Evolutionary conservation across 1,284 basidiomycete genomes (phyloP), one percentile per base, ranked within the genome.

Genomic region (Cryptococcus jaspeensis): DNA sequence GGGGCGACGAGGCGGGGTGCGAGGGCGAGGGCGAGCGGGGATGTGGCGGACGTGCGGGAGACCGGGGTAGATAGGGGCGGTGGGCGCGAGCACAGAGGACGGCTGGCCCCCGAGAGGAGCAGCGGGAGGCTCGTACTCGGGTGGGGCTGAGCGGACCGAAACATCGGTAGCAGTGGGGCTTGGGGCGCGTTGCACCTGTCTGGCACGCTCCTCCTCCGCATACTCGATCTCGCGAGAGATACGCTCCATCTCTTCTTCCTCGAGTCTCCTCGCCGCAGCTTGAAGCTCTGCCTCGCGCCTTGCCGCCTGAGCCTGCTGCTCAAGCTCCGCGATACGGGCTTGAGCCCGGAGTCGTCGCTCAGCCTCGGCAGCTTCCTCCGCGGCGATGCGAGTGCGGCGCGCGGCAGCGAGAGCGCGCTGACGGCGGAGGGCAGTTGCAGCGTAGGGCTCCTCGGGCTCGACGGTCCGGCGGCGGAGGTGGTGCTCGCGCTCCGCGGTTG

Each of bases 141-240:
- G 59, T 23, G 59, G 59, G 37, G 57, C 59, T 1, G 59, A 61
- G 13, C 48, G 41, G n/a, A 59, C 41, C 13, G 56, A 55, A 9
- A 41, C 39, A 15, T 61, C 59, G 23, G 56, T 52, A 20, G 13
- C 45, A 18, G 46, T 38, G 20, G 59, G 59, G 28, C 56, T 58
- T 4, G 52, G 39, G 12, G 50, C 43, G 15, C 48, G 18, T 23
- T 38, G 32, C 5, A 32, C 9, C 28, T 32, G 28, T 32, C 4
- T 32, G 5, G 28, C 9, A 32, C 28, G 28, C 28, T 32, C 28
- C 28, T 32, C 28, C 5, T 32, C 28, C 28, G 28, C 28, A 32
- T 5, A 32, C 28, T 32, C 28, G 5, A 5, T 9, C 28, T 32
- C 23, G 44, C 50, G 25, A 38, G 41, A 47, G 22, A 37, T 16